Evolutionary conservation across 192 early-diverging fungal species (phyloP), one percentile per base, ranked within the genome.

Genomic region (Bifiguratus adelaidae): DNA sequence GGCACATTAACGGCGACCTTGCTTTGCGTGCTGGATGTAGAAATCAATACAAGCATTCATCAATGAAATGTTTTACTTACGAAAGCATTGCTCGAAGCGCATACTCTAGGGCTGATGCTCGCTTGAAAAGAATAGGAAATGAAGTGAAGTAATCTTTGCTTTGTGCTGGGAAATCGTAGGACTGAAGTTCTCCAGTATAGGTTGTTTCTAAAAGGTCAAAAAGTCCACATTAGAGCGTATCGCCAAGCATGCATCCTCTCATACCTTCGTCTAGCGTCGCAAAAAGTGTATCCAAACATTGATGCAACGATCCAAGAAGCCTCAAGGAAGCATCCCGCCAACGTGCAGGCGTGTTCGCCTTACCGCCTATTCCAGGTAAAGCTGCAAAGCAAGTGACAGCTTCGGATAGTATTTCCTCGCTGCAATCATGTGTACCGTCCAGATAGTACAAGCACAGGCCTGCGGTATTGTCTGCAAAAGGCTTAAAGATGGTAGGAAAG

Each of bases 241-340:
- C n/a, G n/a, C n/a, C n/a, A n/a, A n/a, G n/a, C n/a, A n/a, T n/a
- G n/a, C n/a, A n/a, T n/a, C n/a, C n/a, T 18, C 7, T 8, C 16
- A 27, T 42, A 70, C 69, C 75, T 72, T 78, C 76, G 34, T 75
- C 76, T 1, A 78, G 49, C 2, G 67, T 68, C 32, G 50, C 54
- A 28, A 75, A 70, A 7, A 78, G 45, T 11, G 48, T 50, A 35
- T 74, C 64, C 47, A 78, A 53, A 23, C 54, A 47, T 21, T 45
- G 22, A 34, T 78, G 64, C 13, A 68, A 47, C 3, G 72, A 64
- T 48, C 71, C 67, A 41, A 78, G 53, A 21, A 75, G 20, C 20
- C 57, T 61, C 19, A 61, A 41, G 2, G 63, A 6, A 23, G 56
- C 66, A 5, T 37, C 46, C 25, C 55, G 58, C 76, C 76, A 78